Conservation (phyloP, 2,329 filamentous ascomycete species). For the Colletotrichum cordylinicola region DNA sequence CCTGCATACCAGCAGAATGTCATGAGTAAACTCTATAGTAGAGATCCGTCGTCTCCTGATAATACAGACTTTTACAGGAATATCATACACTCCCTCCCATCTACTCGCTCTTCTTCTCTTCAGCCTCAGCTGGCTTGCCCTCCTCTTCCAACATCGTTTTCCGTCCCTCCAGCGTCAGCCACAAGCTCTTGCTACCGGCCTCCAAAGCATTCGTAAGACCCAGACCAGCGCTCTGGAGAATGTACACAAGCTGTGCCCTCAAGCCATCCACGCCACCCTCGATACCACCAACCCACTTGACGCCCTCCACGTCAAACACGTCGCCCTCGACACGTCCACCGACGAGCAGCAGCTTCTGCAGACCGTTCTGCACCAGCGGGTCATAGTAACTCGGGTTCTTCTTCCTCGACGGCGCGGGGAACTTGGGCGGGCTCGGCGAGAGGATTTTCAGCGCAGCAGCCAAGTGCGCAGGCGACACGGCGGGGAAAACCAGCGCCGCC, state of each 20-base stretch:
- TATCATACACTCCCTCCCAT: constrained; percentile 21
- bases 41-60: constrained; percentile 12
- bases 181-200: constrained; percentile 80
- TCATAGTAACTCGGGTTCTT: constrained; percentile 85
- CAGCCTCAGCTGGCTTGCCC: constrained; percentile 25
- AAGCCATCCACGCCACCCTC: constrained; percentile 82
- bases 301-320: constrained; percentile 78
- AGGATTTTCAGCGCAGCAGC: constrained; percentile 82
- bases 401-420: constrained; percentile 78
- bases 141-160: constrained; percentile 79
- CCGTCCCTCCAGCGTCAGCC: constrained; percentile 86
- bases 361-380: constrained; percentile 74
- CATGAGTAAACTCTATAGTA: constrained; percentile 13
- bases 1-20: neutral
- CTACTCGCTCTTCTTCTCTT: constrained; percentile 20
- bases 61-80: constrained; percentile 20
- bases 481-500: constrained; percentile 80
- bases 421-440: constrained; percentile 72
- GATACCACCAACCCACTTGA: constrained; percentile 73
- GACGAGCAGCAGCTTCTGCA: constrained; percentile 87
- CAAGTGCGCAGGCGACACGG: constrained; percentile 83
- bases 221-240: constrained; percentile 82
- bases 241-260: constrained; percentile 78
- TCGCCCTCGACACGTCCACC: constrained; percentile 87
- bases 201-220: constrained; percentile 81